A percentile compares a stretch with the other conserved stretches of the same genome.
Conservation (phyloP, 768 basidiomycete species). For the Sporobolomyces phaffii region DNA sequence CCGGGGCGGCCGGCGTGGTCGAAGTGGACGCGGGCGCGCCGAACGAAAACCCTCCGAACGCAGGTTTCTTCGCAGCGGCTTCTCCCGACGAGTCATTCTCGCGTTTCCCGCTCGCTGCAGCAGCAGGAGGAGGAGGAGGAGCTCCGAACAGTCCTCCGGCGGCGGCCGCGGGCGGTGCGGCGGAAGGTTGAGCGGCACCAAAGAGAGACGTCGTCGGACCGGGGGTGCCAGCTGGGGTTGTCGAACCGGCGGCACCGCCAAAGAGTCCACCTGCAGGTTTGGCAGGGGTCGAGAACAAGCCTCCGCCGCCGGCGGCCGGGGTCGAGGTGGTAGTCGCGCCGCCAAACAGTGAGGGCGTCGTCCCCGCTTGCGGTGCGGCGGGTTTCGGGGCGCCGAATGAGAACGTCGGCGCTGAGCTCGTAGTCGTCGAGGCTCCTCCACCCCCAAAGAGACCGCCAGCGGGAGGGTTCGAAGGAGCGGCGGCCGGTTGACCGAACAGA, state of each 20-base stretch:
- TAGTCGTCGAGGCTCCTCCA: neutral
- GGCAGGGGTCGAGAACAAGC: conserved; percentile 31
- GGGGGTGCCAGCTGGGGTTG: neutral
- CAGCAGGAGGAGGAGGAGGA: too few relatives aligned
- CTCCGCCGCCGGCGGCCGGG: conserved; percentile 1
- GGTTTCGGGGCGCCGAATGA: conserved; percentile 24
- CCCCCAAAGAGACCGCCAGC: neutral
- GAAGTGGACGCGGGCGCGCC: conserved; percentile 5
- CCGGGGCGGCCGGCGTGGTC: conserved; percentile 1
- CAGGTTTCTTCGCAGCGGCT: conserved; percentile 18
- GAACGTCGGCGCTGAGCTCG: neutral
- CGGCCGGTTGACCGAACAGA: conserved; percentile 14
- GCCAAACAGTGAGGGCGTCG: conserved; percentile 5
- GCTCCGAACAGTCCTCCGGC: conserved; percentile 25
- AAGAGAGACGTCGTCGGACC: conserved; percentile 23
- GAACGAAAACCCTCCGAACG: conserved; percentile 25
- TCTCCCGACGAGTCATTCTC: conserved; percentile 13
- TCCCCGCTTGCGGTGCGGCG: neutral
- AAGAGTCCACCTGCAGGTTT: conserved; percentile 23
- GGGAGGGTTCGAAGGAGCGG: neutral
- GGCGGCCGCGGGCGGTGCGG: neutral
- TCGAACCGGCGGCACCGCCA: conserved; percentile 4
- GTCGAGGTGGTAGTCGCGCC: neutral
- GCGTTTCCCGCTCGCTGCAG: conserved; percentile 6
- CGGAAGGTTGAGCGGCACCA: conserved; percentile 7